Evolutionary conservation across 2,329 filamentous ascomycete genomes (phyloP), one percentile per base, ranked within the genome.

Genomic region (Alternaria ventricosa): DNA sequence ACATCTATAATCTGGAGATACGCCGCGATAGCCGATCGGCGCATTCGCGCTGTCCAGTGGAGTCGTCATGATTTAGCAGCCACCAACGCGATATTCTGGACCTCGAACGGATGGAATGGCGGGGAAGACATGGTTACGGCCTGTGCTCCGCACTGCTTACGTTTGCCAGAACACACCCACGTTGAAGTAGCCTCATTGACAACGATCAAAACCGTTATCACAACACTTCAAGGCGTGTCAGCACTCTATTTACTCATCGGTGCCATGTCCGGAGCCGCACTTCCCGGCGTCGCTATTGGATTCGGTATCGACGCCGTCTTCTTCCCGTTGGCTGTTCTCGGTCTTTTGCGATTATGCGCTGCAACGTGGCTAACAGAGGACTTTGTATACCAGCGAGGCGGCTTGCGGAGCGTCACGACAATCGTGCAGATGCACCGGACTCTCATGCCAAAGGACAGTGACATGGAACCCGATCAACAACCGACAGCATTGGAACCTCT

Each of bases 1-100:
- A 81, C 76, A 5, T 77, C 79, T 0, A 81, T 82, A 11, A 33
- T 80, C 15, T 81, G 78, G 75, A 75, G 78, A 1, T 81, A 82
- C 59, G 74, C 74, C 9, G 73, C 73, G 18, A 79, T 81, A 49
- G 45, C 70, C 0, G 79, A 80, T 57, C 70, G 79, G 4, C 74
- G 79, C 11, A 64, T 79, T 10, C 69, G 78, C 9, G 68, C 76
- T 3, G 70, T 57, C 2, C 23, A 46, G 1, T 81, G 79, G 80
- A 71, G 55, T 33, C 41, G 47, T 1, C 27, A 53, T 7, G 71
- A 77, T 23, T 61, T 80, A 53, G 76, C 76, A 4, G 75, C 78
- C 5, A 74, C 55, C 44, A 80, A 80, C 58, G 74, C 77, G 1
- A 56, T 77, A 10, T 79, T 81, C 61, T 81, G 78, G 79, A 78